phyloP scores from a whole-genome alignment of 305 asterid genomes.

The Fraxinus latifolia region DNA sequence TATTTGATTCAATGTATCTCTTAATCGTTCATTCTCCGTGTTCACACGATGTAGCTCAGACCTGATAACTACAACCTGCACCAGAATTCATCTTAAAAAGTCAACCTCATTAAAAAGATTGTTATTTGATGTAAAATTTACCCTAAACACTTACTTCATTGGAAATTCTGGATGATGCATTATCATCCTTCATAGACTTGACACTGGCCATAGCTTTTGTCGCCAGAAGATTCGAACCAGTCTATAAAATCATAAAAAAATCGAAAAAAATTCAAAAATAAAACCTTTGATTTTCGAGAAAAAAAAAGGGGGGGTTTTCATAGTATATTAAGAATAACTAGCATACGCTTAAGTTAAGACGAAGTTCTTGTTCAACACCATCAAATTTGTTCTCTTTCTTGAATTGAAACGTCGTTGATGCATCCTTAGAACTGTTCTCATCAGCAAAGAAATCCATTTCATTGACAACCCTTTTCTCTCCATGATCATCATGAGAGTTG shows the following conservation, averaged over 20 bases:
- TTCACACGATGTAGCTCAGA: conserved; percentile 38
- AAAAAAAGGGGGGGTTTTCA: neutral
- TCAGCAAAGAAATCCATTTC: conserved; percentile 49
- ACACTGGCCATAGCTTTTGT: conserved; percentile 13
- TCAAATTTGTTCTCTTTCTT: neutral
- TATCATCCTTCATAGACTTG: conserved; percentile 12
- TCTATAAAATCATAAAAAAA: conserved; percentile 18
- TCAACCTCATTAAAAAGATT: too few species aligned
- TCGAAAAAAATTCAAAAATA: neutral
- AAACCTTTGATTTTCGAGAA: neutral
- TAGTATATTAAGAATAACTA: neutral
- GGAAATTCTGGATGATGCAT: neutral
- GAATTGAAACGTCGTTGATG: neutral
- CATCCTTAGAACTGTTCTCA: neutral
- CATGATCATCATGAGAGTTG: conserved; percentile 34
- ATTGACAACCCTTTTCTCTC: conserved; percentile 20
- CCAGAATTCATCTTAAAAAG: neutral
- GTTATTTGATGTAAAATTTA: neutral
- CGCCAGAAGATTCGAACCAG: conserved; percentile 36
- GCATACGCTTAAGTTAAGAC: conserved; percentile 25
- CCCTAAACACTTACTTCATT: conserved; percentile 23
- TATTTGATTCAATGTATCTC: conserved; percentile 26
- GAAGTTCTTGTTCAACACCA: conserved; percentile 3
- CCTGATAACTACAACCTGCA: conserved; percentile 33
- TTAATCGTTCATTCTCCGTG: conserved; percentile 41